Conservation (phyloP, 495 filamentous ascomycete species). For the Podospora bellae-mahoneyi region DNA sequence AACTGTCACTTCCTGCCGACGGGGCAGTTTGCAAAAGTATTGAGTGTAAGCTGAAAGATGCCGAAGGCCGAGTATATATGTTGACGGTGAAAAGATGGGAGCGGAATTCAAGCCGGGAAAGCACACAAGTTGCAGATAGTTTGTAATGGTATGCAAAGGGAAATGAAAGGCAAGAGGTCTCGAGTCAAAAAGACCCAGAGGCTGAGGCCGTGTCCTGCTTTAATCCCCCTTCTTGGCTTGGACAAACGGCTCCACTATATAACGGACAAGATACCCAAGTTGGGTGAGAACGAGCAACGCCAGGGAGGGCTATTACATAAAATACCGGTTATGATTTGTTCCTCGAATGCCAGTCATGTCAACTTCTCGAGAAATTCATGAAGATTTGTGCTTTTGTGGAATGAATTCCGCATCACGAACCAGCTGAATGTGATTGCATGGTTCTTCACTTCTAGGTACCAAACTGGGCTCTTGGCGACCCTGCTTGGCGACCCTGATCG, state of each 20-base stretch:
- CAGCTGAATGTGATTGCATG: not conserved
- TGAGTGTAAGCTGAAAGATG: not conserved
- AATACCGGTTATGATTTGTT: not conserved
- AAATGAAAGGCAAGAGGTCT: not conserved
- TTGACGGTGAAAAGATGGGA: not conserved
- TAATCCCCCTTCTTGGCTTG: conserved; percentile 4
- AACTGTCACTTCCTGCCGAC: conserved; percentile 22
- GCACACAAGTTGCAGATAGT: not conserved
- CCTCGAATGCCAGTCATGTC: not conserved
- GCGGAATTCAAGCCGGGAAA: not conserved
- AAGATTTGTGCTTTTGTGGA: not conserved
- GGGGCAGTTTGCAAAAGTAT: not conserved
- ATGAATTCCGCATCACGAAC: not conserved
- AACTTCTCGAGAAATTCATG: not conserved
- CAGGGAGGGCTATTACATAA: not conserved
- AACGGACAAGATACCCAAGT: not conserved
- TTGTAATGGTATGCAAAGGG: not conserved
- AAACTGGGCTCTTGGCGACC: not conserved
- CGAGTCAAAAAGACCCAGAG: not conserved
- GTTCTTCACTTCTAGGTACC: not conserved
- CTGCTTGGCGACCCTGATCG: not conserved
- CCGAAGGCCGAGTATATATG: not conserved
- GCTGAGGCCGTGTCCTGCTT: not conserved
- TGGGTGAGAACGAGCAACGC: not conserved
- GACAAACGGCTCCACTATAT: not conserved